Evolutionary conservation across 305 asterid genomes (phyloP), one percentile per base, ranked within the genome.

Genomic region (Caryopteris hybrid): DNA sequence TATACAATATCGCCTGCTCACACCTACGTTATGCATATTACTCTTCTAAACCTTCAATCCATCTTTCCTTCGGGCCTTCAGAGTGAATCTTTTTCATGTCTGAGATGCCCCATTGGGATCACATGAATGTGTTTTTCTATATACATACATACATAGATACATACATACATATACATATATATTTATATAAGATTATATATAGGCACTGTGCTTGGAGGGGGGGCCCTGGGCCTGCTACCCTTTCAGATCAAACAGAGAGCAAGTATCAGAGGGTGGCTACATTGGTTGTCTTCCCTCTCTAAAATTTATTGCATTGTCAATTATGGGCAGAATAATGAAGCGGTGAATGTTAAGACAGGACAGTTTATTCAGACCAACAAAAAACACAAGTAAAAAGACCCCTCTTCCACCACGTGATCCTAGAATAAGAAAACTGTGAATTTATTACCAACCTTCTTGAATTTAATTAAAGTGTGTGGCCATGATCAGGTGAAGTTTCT

Each of bases 171-270:
- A n/a, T n/a, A n/a, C n/a, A n/a, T n/a, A n/a, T n/a, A n/a, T n/a
- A n/a, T n/a, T n/a, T 34, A 5, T 16, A 51, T 50, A 48, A 53
- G 64, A 56, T 27, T 41, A 55, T 52, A 46, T 36, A 31, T 8
- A 8, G 25, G 36, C 58, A 13, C 71, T 36, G 55, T 27, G 5
- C 5, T n/a, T 13, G 47, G 20, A 29, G 62, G 9, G 52, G 70
- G 83, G 86, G 68, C 75, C 71, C 29, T 42, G 72, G 64, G 52
- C 29, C 82, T 58, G 61, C 3, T 23, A 6, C 48, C 70, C 7
- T 59, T 54, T 48, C 13, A 9, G 58, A 21, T 8, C 6, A 47
- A 18, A 14, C 42, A 69, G 16, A 22, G 9, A 38, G 2, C 31
- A 66, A 6, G 63, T 18, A 60, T 61, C 60, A 53, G 4, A 66